Base-by-base conservation (phyloP, 495 filamentous ascomycete genomes). In the Podospora bellae-mahoneyi region DNA sequence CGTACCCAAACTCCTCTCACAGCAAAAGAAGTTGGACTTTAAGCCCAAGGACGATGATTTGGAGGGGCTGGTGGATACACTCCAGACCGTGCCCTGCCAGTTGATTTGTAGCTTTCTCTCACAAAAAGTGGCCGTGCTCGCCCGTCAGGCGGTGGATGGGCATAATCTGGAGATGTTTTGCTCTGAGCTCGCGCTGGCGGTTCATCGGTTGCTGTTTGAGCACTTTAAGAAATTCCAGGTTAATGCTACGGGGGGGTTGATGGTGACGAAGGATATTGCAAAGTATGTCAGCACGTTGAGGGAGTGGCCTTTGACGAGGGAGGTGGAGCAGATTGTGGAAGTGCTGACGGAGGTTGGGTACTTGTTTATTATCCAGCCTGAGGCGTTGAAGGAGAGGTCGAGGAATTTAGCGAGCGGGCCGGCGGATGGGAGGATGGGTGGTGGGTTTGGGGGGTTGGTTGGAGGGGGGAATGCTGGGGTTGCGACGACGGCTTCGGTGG, bases 151-250 rank as follows among this genome's bases (percentile, higher is more conserved):
- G 5, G 83, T 99, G 60, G 90, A 92, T 75, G 87, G 90, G 7
- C 82, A 87, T 53, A 98, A 97, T 73, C 82, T 95, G 5, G 86
- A 88, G 27, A 80, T 89, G 39, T 89, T 98, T 71, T 84, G 88
- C 66, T 89, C 87, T n/a, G 96, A 98, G 79, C 88, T 98, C 30
- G 94, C 93, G 27, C 77, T 91, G 15, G 90, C 89, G 62, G 84
- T 95, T 30, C 90, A 92, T 67, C 80, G 79, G 34, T 83, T 94
- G 2, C 82, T 99, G 20, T 87, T 98, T 63, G 91, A 94, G 69
- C 96, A 99, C 79, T 91, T 98, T 79, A 96, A 95, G 73, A 92
- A 91, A 71, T 98, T 96, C 80, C 86, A 86, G 58, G 92, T 98
- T 55, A 96, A 91, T 75, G 91, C 93, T 39, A 91, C 93, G 0